Evolutionary conservation across 2,329 filamentous ascomycete species (phyloP), one percentile per base, ranked within the genome.

Genomic region (Nemania abortiva): DNA sequence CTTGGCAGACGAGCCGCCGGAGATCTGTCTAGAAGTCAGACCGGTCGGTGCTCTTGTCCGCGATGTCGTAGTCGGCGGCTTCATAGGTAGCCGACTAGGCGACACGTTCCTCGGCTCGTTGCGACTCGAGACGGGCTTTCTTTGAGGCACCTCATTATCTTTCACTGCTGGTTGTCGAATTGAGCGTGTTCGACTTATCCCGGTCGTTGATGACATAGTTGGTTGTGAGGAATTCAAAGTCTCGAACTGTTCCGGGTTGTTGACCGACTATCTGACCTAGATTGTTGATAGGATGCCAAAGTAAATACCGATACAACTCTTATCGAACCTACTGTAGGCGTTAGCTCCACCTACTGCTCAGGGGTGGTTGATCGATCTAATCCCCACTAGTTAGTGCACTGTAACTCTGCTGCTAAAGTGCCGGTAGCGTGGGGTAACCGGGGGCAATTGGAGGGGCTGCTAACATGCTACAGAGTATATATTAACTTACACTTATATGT

Each of bases 31-130:
- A 3, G 68, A 63, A 11, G 71, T 73, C n/a, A 69, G 55, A 7
- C 73, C 65, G 42, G 37, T 68, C 6, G 70, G 22, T 39, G 70
- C 55, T 65, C 73, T 73, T 15, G 55, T 71, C 45, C 74, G 68
- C 45, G 72, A 65, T 10, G 69, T 64, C 18, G 71, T 60, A 27
- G 79, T 76, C 55, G 54, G 60, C 57, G 83, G 84, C 74, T 85
- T 87, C 72, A 84, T 76, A 47, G 85, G 85, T 37, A 88, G 79
- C 47, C 85, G 82, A 74, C 83, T 88, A 1, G 86, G 85, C 10
- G 86, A 87, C 20, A 72, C 75, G 72, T 77, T 82, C 65, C 82
- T 79, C 29, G 75, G 65, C 47, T 78, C 77, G 57, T 52, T 73
- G 53, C 72, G 69, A 49, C 52, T 70, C 49, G 68, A 65, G 61